Conservation (phyloP, 345 rosid species). For the Salix koriyanagi region DNA sequence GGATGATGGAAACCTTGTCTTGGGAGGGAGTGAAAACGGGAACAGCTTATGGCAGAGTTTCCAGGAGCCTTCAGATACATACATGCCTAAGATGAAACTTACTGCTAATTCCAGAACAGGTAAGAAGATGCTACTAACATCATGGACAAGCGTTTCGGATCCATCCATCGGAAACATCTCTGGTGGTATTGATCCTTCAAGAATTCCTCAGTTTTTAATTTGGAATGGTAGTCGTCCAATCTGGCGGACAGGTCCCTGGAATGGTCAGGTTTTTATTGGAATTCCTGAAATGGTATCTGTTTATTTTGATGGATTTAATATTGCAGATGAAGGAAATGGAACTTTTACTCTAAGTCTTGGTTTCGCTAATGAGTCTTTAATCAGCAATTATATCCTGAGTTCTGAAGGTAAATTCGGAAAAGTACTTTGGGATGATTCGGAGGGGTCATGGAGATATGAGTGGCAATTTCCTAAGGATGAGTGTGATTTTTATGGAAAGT, state of each 20-base stretch:
- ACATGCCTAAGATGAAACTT: constrained; percentile 37
- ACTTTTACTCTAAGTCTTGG: constrained; percentile 6
- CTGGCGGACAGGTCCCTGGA: constrained; percentile 57
- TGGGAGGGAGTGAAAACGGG: constrained; percentile 26
- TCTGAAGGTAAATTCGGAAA: constrained; percentile 29
- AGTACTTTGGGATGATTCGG: no score
- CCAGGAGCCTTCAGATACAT: constrained; percentile 31
- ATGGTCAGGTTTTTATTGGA: constrained; percentile 41
- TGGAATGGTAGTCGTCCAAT: neutral
- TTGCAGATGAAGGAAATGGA: constrained; percentile 25
- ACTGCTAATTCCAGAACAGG: constrained; percentile 24
- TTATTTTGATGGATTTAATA: constrained; percentile 27
- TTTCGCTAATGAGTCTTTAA: neutral
- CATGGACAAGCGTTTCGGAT: constrained; percentile 54
- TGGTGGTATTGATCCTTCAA: neutral
- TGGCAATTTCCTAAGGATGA: constrained; percentile 11
- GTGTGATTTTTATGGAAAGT: constrained; percentile 37
- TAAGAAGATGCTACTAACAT: constrained; percentile 29
- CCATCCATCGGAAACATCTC: constrained; percentile 28
- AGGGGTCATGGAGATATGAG: neutral
- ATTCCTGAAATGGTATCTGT: constrained; percentile 22
- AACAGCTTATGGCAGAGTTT: constrained; percentile 36
- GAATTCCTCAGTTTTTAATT: neutral
- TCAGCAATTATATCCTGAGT: constrained; percentile 14
- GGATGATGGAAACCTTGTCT: constrained; percentile 48